phyloP scores from a whole-genome alignment of 192 early-diverging fungal genomes.

The Ambispora gerdemannii region DNA sequence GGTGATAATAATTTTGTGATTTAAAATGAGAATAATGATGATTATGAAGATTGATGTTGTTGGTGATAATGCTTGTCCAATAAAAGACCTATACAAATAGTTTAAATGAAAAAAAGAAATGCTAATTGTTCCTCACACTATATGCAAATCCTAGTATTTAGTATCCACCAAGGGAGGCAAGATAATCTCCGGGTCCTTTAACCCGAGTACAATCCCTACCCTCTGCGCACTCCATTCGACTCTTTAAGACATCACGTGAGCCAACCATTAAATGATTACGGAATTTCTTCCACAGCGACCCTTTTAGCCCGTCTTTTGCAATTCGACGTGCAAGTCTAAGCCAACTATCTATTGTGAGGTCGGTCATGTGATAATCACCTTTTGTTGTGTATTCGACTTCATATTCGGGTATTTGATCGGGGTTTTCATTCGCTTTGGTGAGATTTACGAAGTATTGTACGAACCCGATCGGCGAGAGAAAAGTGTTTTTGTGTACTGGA shows the following conservation, averaged over 20 bases:
- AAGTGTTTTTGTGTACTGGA: constrained; percentile 31
- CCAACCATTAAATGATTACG: constrained; percentile 23
- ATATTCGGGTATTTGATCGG: constrained; percentile 36
- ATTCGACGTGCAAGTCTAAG: constrained; percentile 42
- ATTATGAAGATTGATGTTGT: too few relatives aligned
- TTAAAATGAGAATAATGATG: too few relatives aligned
- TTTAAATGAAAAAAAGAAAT: too few relatives aligned
- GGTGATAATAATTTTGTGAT: too few relatives aligned
- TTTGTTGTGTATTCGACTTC: constrained; percentile 49
- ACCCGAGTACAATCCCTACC: neutral
- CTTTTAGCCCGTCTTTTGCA: constrained; percentile 6
- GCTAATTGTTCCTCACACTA: too few relatives aligned
- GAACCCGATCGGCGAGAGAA: constrained; percentile 41
- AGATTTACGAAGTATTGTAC: constrained; percentile 46
- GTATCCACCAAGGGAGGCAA: neutral
- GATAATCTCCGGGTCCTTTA: neutral
- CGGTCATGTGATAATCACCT: constrained; percentile 45
- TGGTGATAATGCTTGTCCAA: too few relatives aligned
- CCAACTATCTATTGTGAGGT: constrained; percentile 46
- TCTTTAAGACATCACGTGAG: neutral
- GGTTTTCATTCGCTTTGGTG: constrained; percentile 34
- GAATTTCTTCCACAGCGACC: constrained; percentile 19
- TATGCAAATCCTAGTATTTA: too few relatives aligned
- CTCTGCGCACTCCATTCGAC: neutral
- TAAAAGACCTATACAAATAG: too few relatives aligned